Conservation (phyloP, 1,284 basidiomycete genomes). For the Pseudozyma sp. region DNA sequence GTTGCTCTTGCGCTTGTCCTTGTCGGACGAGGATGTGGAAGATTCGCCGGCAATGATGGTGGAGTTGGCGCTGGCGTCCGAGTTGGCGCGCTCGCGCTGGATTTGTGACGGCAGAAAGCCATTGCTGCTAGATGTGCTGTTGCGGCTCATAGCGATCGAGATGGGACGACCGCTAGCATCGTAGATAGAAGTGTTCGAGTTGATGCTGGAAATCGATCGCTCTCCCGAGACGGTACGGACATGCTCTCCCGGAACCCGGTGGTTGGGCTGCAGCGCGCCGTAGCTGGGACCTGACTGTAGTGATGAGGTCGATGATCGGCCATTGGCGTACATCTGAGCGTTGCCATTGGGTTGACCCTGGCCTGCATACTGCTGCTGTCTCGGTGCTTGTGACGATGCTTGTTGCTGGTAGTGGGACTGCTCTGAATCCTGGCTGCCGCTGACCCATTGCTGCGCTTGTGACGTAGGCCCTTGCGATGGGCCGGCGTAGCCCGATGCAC, state of each 20-base stretch:
- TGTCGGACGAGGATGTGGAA: constrained; percentile 24
- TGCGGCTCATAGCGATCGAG: constrained; percentile 34
- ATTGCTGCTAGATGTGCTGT: constrained; percentile 45
- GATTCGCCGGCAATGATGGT: constrained; percentile 32
- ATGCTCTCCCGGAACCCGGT: constrained; percentile 24
- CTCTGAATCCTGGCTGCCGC: constrained; percentile 4
- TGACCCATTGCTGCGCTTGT: constrained; percentile 10
- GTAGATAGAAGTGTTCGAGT: constrained; percentile 21
- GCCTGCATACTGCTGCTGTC: constrained; percentile 51
- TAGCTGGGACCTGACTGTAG: constrained; percentile 31
- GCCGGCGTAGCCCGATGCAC: constrained; percentile 7
- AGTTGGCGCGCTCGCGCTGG: constrained; percentile 54
- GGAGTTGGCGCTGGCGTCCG: constrained; percentile 52
- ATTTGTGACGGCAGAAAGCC: constrained; percentile 60
- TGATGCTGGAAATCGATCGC: constrained; percentile 49
- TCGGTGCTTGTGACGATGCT: constrained; percentile 61
- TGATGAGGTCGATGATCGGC: constrained; percentile 28
- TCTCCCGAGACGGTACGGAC: constrained; percentile 50
- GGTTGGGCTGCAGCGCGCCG: constrained; percentile 12
- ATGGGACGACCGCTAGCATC: constrained; percentile 27
- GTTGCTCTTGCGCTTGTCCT: constrained; percentile 51
- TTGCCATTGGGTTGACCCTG: constrained; percentile 15
- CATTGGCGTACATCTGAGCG: constrained; percentile 17
- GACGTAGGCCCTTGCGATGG: constrained; percentile 18
- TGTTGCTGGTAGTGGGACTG: constrained; percentile 54